phyloP scores from a whole-genome alignment of 768 basidiomycete genomes.

The Termitomyces sp. region DNA sequence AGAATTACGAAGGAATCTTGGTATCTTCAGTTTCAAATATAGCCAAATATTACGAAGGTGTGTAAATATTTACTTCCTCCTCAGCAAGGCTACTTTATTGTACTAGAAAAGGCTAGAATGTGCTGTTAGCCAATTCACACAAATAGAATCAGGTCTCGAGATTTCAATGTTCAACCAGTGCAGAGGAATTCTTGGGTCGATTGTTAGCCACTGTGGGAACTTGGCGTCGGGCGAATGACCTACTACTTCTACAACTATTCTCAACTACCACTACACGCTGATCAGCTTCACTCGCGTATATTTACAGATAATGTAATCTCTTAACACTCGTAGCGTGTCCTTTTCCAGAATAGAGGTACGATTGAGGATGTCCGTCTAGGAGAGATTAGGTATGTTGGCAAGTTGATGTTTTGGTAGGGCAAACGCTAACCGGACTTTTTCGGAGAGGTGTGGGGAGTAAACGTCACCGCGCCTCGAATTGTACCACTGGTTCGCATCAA shows the following conservation, averaged over 20 bases:
- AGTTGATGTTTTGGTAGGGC: neutral
- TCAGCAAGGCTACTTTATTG: too few species aligned
- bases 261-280: neutral
- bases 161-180: conserved; percentile 7
- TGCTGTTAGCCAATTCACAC: too few species aligned
- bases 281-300: neutral
- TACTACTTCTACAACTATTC: neutral
- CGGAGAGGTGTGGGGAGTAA: neutral
- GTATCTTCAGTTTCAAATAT: conserved; percentile 14
- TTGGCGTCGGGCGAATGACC: conserved; percentile 30
- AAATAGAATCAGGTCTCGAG: too few species aligned
- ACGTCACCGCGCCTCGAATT: conserved; percentile 76
- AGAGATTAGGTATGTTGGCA: neutral
- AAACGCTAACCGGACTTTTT: neutral
- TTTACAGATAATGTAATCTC: neutral
- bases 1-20: conserved; percentile 34
- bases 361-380: neutral
- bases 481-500: conserved; percentile 54
- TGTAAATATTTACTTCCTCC: neutral
- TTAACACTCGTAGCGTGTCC: neutral
- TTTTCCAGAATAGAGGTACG: neutral
- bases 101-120: too few species aligned
- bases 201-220: conserved; percentile 46
- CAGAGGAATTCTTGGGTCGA: conserved; percentile 34
- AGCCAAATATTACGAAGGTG: conserved; percentile 12